Evolutionary conservation across 139 green algal genomes (phyloP), one percentile per base, ranked within the genome.

Genomic region (Chlamydomonas incerta): DNA sequence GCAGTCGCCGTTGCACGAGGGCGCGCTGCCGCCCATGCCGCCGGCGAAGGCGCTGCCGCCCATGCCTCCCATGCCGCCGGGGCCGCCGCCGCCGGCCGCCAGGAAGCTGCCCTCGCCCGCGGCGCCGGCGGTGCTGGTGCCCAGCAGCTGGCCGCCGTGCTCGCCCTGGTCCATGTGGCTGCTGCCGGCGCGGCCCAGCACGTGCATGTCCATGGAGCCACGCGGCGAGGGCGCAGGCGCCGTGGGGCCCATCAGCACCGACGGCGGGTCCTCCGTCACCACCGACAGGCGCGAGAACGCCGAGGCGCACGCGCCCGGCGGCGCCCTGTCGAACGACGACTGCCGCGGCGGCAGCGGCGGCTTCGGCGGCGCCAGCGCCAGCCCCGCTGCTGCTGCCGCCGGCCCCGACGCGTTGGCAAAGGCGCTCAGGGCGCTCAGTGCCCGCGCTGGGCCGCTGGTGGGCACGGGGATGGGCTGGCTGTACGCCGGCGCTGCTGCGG

Each of bases 151-250:
- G 0, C 77, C 77, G 15, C 34, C 55, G 9, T 82, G 60, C 63
- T 83, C 77, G 63, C 67, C 35, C 18, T 31, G 1, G 14, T 75
- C 41, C 23, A 74, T n/a, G 41, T 65, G 63, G n/a, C 74, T 63
- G 63, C 77, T 83, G 18, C 31, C 33, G 50, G 14, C 37, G 33
- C 66, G 66, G 33, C 79, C 79, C 18, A 85, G 47, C 20, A 75
- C 46, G 46, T 85, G 66, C 14, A 85, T 21, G 65, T 85, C 79
- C 63, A 85, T 85, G n/a, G 79, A 85, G 31, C 79, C 79, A 3
- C 79, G 79, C 2, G 79, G 79, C 23, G 79, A 76, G 6, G 79
- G 79, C 33, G 79, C 79, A 0, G 79, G 79, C 6, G 79, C 79
- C 50, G 28, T 50, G 0, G 79, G 65, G 50, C 79, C 79, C 31